Base-by-base conservation (phyloP, 73 alveolate species). In the Effrenium voratum region DNA sequence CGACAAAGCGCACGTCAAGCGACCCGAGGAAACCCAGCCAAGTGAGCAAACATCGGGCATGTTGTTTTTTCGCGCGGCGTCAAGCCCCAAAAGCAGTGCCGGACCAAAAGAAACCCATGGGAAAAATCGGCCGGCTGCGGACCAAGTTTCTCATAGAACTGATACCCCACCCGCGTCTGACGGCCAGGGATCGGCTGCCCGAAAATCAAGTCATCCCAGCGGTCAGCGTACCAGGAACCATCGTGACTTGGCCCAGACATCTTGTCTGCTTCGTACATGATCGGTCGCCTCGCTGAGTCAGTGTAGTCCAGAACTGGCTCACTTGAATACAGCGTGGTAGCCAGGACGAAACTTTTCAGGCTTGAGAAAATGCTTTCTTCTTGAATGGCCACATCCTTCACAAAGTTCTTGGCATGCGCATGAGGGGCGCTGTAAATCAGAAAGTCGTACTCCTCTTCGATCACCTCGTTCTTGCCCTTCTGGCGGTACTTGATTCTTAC, bases 221-320 rank as follows among this genome's bases (percentile, higher is more conserved):
- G 95, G 44, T 87, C 95, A 6, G 95, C 85, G 47, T 87, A 87
- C 95, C 95, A 87, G 2, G 95, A 63, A 0, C 95, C 95, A 32
- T 87, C 95, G 46, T 59, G 85, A 1, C 47, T 32, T 15, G 95
- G 77, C 8, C 77, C 95, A 4, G 85, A 47, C 95, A 87, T 87
- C 52, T 87, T 87, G 72, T 87, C 95, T 22, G 95, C 95, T 16
- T 85, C 63, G 84, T 87, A 87, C 95, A 87, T 87, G 84, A 87
- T 87, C 19, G 95, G 95, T 47, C 24, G 50, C 16, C 63, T 34
- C 52, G 52, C 32, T 5, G 60, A 49, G 49, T 83, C 93, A 12
- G 95, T 60, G 84, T 87, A 87, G 73, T 60, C 95, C 47, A 59
- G 28, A 19, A 87, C 95, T 30, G 94, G 94, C 40, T 34, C 46